Conservation (phyloP, 345 rosid species). For the Citrus medica region DNA sequence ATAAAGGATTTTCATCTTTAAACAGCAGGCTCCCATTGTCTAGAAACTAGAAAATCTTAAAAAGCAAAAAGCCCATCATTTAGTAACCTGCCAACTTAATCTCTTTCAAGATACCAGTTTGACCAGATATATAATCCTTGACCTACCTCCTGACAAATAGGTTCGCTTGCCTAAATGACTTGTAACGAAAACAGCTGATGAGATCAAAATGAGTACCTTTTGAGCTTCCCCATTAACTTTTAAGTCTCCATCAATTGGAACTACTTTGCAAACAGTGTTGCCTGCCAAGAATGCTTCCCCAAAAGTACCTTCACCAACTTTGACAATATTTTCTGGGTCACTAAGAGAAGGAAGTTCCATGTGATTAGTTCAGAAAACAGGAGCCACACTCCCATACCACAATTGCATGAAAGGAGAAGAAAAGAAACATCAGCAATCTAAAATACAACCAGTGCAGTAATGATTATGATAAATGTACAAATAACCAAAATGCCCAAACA, state of each 20-base stretch:
- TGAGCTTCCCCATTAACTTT: constrained; percentile 89
- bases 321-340: constrained; percentile 59
- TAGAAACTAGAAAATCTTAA: neutral
- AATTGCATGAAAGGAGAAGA: neutral
- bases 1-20: neutral
- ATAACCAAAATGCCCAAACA: neutral
- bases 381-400: neutral
- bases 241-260: constrained; percentile 89
- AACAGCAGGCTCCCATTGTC: neutral
- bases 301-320: constrained; percentile 96
- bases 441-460: neutral
- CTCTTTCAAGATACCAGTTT: neutral
- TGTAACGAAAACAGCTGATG: neutral
- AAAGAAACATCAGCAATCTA: neutral
- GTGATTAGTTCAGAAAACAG: constrained; percentile 13
- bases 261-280: constrained; percentile 82
- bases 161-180: neutral
- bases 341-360: constrained; percentile 36
- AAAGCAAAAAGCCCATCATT: neutral
- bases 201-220: constrained; percentile 47
- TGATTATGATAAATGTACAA: neutral
- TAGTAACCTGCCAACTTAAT: neutral
- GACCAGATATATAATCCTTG: neutral
- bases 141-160: neutral
- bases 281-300: constrained; percentile 95